These are phyloP conservation scores for Gryganskiella cystojenkinii DNA, from an alignment of 192 early-diverging fungal genomes.

Conservation along the genomic window DNA sequence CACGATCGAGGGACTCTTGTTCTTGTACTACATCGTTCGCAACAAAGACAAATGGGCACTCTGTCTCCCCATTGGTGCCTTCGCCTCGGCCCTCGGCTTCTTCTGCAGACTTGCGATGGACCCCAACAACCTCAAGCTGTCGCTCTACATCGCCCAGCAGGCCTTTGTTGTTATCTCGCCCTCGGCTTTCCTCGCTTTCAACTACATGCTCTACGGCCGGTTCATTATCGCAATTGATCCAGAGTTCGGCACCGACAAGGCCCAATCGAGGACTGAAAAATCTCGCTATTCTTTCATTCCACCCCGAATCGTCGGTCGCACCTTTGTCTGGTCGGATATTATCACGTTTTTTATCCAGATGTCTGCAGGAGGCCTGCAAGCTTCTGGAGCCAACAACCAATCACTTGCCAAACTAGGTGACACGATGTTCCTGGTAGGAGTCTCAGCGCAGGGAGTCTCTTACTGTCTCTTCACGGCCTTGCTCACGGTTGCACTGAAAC, in stretches of 20 bases:
- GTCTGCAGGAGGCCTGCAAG: conserved; percentile 22
- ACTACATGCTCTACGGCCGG: conserved; percentile 46
- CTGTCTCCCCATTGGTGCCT: conserved; percentile 34
- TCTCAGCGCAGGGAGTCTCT: conserved; percentile 25
- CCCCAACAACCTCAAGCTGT: neutral
- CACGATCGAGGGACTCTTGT: conserved; percentile 1
- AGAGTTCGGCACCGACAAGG: conserved; percentile 1
- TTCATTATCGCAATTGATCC: conserved; percentile 30
- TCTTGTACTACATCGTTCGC: conserved; percentile 3
- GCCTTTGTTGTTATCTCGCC: conserved; percentile 16
- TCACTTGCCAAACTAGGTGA: conserved; percentile 10
- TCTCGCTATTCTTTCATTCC: conserved; percentile 36
- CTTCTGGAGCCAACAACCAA: neutral
- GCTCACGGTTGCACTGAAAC: conserved; percentile 8
- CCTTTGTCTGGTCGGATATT: conserved; percentile 25
- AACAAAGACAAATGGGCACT: conserved; percentile 26
- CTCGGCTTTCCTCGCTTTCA: conserved; percentile 38
- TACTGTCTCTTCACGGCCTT: conserved; percentile 30
- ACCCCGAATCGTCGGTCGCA: conserved; percentile 33
- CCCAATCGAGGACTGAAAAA: conserved; percentile 9
- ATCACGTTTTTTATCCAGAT: conserved; percentile 22
- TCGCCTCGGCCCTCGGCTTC: conserved; percentile 21
- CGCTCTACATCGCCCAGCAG: conserved; percentile 5
- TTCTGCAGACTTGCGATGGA: conserved; percentile 13
- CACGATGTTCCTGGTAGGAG: conserved; percentile 28